Base-by-base conservation (phyloP, 2,329 filamentous ascomycete species). In the Aspergillus vadensis region DNA sequence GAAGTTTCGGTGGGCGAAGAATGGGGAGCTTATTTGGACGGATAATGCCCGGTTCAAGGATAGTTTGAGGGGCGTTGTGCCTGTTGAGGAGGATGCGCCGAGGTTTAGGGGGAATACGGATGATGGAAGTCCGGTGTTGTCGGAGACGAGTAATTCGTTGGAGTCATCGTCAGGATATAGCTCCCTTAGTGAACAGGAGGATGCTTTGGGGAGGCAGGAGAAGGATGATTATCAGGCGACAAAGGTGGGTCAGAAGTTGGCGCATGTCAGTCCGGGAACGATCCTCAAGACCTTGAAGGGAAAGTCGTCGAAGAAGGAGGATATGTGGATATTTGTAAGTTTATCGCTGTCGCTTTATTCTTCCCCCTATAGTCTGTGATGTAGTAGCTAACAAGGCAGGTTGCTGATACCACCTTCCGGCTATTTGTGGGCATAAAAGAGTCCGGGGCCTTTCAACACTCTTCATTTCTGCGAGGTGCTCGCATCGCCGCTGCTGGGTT, bases 361-460 rank as follows among this genome's bases (percentile, higher is more conserved):
- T 10, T 12, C 21, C 8, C 41, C 19, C 1, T 1, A 9, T 10
- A 5, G 14, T 15, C 5, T n/a, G 14, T 30, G 7, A 4, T 10
- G 23, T n/a, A 2, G 7, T 12, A 5, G 8, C 23, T 49, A 3
- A 30, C 5, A 3, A 10, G 19, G 4, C 36, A 72, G 71, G 71
- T 72, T n/a, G 71, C 90, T 23, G 92, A 97, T 76, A 94, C 91
- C 1, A 89, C 86, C 1, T 95, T 93, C 48, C 73, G 74, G 1
- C 81, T 97, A 0, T 97, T 96, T 73, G 87, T 97, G 36, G 92
- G 92, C 51, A 95, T 97, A 79, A 97, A 97, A 71, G 87, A 91
- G 73, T 89, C 88, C 4, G 93, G 93, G 10, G 87, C 90, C 4
- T 97, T 97, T 70, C 93, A 97, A 70, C 93, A 97, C 76, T 93